Conservation (phyloP, 108 stramenopile species). For the Stephanodiscus minutulus region DNA sequence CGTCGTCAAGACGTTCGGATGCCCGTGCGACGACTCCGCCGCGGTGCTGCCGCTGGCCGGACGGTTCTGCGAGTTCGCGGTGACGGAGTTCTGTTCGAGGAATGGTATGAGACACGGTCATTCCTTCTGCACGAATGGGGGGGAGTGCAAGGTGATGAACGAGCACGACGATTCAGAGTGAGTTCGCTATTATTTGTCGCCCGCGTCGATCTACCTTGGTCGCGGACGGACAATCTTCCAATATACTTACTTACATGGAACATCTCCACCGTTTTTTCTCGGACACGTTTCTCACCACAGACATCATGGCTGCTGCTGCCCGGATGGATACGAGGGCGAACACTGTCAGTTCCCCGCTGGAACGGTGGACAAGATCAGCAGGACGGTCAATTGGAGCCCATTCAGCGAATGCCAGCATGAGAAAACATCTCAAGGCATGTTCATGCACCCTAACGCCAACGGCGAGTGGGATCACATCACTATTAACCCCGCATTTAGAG, state of each 20-base stretch:
- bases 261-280: neutral
- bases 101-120: conserved; percentile 24
- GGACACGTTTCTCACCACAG: neutral
- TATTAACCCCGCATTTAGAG: conserved; percentile 18
- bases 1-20: conserved; percentile 29
- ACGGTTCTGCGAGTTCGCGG: conserved; percentile 45
- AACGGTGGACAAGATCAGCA: conserved; percentile 25
- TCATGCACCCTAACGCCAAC: conserved; percentile 5
- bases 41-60: conserved; percentile 34
- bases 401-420: conserved; percentile 29
- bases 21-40: conserved; percentile 24
- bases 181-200: neutral
- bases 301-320: conserved; percentile 49
- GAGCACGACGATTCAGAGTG: conserved; percentile 27
- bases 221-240: neutral
- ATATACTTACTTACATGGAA: neutral
- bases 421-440: neutral
- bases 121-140: conserved; percentile 44
- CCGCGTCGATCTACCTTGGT: neutral
- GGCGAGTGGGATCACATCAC: conserved; percentile 16
- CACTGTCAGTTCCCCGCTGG: conserved; percentile 40
- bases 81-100: conserved; percentile 43
- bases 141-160: conserved; percentile 36
- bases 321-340: conserved; percentile 44
- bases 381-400: conserved; percentile 29